These are phyloP conservation scores for Rhizopogon roseolus DNA, from an alignment of 768 basidiomycete genomes.

Conservation along the genomic window DNA sequence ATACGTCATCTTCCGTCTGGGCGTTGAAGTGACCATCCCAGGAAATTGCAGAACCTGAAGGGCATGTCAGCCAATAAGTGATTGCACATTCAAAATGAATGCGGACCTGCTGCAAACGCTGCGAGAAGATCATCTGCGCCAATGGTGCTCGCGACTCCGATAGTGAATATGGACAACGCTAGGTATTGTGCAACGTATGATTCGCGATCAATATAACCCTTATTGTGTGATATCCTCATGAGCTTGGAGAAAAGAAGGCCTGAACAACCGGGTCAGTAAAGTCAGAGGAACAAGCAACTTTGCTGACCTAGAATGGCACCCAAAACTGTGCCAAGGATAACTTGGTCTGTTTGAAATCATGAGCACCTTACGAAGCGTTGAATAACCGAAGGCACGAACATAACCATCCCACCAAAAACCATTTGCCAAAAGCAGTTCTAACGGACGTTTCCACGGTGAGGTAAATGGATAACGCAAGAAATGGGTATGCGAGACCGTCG, in stretches of 20 bases:
- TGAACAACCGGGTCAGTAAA: conserved; percentile 11
- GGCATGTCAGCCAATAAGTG: conserved; percentile 5
- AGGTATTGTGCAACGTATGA: conserved; percentile 86
- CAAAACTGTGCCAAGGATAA: conserved; percentile 66
- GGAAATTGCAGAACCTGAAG: conserved; percentile 77
- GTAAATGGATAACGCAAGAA: conserved; percentile 83
- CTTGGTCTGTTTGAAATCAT: conserved; percentile 53
- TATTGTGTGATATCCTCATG: conserved; percentile 64
- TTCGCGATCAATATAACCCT: conserved; percentile 70
- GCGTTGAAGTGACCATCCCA: conserved; percentile 86
- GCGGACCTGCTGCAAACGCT: conserved; percentile 74
- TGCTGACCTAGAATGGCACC: conserved; percentile 51
- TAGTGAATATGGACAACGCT: conserved; percentile 65
- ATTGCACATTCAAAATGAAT: background rate
- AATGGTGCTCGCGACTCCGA: conserved; percentile 74
- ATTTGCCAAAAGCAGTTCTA: conserved; percentile 67
- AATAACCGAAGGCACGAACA: conserved; percentile 39
- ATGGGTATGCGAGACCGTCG: conserved; percentile 94
- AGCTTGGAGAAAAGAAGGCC: conserved; percentile 67
- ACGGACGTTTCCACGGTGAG: conserved; percentile 66
- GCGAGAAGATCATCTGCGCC: conserved; percentile 89
- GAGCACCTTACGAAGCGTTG: background rate
- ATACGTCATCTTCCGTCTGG: conserved; percentile 79
- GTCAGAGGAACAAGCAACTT: background rate
- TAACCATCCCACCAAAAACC: conserved; percentile 84